These are phyloP conservation scores for Daldinia eschscholtzii DNA, from an alignment of 2,329 filamentous ascomycete genomes.

Conservation along the genomic window DNA sequence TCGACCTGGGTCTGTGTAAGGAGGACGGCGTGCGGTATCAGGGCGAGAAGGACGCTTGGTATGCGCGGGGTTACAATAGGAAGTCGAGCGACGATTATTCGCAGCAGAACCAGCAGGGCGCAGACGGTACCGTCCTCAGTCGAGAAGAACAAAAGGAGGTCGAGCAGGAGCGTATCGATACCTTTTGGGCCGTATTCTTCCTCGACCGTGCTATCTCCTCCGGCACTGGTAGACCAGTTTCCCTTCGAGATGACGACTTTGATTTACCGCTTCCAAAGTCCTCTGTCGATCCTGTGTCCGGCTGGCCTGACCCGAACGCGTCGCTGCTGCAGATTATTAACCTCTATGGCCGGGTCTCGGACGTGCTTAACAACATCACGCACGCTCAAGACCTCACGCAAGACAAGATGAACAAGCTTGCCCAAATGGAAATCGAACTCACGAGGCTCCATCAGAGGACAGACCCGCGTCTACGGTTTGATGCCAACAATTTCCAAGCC, in stretches of 20 bases:
- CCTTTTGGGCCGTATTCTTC: slow-evolving; percentile 91
- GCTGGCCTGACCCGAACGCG: slow-evolving; percentile 83
- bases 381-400: slow-evolving; percentile 79
- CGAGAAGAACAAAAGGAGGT: slow-evolving; percentile 71
- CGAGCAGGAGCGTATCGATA: slow-evolving; percentile 86
- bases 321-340: slow-evolving; percentile 86
- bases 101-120: slow-evolving; percentile 56
- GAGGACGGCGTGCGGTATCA: slow-evolving; percentile 77
- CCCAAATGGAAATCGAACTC: slow-evolving; percentile 83
- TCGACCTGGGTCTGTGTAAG: slow-evolving; percentile 85
- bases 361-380: slow-evolving; percentile 85
- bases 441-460: slow-evolving; percentile 79
- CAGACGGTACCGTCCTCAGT: slow-evolving; percentile 58
- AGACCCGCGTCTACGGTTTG: slow-evolving; percentile 82
- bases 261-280: slow-evolving; percentile 77
- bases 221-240: slow-evolving; percentile 86
- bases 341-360: slow-evolving; percentile 85
- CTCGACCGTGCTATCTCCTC: slow-evolving; percentile 89
- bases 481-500: slow-evolving; percentile 86
- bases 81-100: slow-evolving; percentile 48
- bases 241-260: slow-evolving; percentile 85
- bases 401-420: slow-evolving; percentile 78
- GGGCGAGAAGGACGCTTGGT: slow-evolving; percentile 65
- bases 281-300: slow-evolving; percentile 65
- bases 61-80: slow-evolving; percentile 60